phyloP scores from a whole-genome alignment of 1,284 basidiomycete species.

The Leccinum solheimii region DNA sequence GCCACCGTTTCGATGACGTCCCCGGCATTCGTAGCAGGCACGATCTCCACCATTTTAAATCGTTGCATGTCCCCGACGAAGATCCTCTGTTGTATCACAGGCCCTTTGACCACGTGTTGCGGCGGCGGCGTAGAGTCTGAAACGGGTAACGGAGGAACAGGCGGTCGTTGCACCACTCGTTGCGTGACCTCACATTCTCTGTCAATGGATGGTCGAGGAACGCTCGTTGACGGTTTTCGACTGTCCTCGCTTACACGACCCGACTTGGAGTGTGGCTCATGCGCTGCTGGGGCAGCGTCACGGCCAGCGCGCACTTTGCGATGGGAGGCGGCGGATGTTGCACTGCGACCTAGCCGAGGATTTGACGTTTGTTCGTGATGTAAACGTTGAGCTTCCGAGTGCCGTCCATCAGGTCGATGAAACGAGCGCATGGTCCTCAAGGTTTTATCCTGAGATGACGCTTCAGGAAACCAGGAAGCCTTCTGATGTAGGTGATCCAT shows the following conservation, averaged over 20 bases:
- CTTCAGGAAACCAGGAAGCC: slow-evolving; percentile 25
- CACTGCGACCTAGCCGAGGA: slow-evolving; percentile 37
- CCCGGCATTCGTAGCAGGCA: slow-evolving; percentile 58
- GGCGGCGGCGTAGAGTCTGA: slow-evolving; percentile 32
- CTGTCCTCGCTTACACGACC: slow-evolving; percentile 31
- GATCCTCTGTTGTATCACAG: slow-evolving; percentile 59
- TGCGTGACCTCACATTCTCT: slow-evolving; percentile 24
- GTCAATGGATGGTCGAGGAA: slow-evolving; percentile 28
- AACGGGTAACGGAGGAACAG: slow-evolving; percentile 41
- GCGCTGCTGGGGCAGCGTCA: slow-evolving; percentile 15
- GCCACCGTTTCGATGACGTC: slow-evolving; percentile 66
- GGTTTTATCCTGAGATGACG: slow-evolving; percentile 30
- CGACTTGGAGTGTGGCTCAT: slow-evolving; percentile 23
- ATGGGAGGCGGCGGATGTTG: slow-evolving; percentile 19
- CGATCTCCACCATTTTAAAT: slow-evolving; percentile 69
- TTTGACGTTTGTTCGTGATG: slow-evolving; percentile 35
- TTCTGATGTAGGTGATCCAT: slow-evolving; percentile 24
- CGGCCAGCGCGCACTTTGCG: slow-evolving; percentile 20
- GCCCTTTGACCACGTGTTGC: slow-evolving; percentile 21
- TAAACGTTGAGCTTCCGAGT: slow-evolving; percentile 31
- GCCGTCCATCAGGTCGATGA: slow-evolving; percentile 43
- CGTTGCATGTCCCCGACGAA: slow-evolving; percentile 75
- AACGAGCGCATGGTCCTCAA: slow-evolving; percentile 60
- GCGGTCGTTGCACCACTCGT: slow-evolving; percentile 29
- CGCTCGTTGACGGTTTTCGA: slow-evolving; percentile 22